phyloP scores from a whole-genome alignment of 371 early-diverging fungal genomes.

The Mucor racemosus region DNA sequence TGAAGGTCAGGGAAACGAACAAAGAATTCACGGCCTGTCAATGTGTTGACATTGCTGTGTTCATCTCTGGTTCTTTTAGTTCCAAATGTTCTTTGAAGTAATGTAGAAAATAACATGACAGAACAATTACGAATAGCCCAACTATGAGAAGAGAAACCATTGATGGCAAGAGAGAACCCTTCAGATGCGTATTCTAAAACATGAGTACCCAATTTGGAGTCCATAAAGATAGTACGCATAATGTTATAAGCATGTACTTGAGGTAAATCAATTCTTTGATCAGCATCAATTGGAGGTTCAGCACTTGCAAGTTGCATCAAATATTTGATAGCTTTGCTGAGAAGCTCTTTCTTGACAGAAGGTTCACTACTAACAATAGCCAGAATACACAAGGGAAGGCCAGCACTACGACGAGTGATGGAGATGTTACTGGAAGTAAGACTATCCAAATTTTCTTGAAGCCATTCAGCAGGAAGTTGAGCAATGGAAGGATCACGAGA shows the following conservation, averaged over 20 bases:
- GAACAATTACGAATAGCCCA: conserved; percentile 95
- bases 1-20: conserved; percentile 82
- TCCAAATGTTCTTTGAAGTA: conserved; percentile 86
- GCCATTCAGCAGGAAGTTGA: conserved; percentile 67
- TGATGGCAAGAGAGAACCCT: conserved; percentile 78
- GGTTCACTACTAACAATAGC: conserved; percentile 81
- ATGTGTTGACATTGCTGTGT: conserved; percentile 72
- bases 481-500: conserved; percentile 53
- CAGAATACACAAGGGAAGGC: conserved; percentile 87
- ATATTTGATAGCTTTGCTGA: conserved; percentile 69
- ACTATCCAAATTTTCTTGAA: conserved; percentile 57
- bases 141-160: conserved; percentile 80
- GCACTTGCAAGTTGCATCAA: conserved; percentile 67
- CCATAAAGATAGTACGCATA: conserved; percentile 81
- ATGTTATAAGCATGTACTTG: conserved; percentile 93
- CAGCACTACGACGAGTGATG: conserved; percentile 94
- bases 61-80: conserved; percentile 77
- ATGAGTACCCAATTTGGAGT: conserved; percentile 73
- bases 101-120: conserved; percentile 90
- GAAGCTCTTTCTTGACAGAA: conserved; percentile 63
- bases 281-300: conserved; percentile 54
- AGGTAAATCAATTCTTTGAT: conserved; percentile 70
- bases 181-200: conserved; percentile 78
- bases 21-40: conserved; percentile 91
- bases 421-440: conserved; percentile 71